These are phyloP conservation scores for Xylariaceae sp. DNA, from an alignment of 2,329 filamentous ascomycete genomes.

Conservation along the genomic window DNA sequence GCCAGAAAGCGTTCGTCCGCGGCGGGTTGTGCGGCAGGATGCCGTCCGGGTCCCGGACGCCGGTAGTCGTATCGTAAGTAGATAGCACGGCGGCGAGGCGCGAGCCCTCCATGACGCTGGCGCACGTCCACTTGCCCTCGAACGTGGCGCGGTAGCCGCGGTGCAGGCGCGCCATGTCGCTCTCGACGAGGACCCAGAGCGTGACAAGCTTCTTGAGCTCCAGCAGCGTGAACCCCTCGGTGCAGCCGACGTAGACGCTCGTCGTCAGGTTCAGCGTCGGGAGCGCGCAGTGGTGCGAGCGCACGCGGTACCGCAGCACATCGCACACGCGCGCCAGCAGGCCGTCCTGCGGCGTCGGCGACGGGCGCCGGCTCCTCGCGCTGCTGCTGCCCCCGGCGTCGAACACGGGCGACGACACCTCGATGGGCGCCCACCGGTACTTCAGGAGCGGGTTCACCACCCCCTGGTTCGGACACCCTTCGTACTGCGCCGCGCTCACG, in stretches of 20 bases:
- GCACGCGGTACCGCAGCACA: constrained; percentile 11
- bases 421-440: constrained; percentile 16
- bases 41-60: too few relatives aligned
- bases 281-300: constrained; percentile 18
- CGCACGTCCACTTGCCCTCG: neutral
- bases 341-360: too few relatives aligned
- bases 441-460: neutral
- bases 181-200: constrained; percentile 7
- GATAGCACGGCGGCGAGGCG: constrained; percentile 5
- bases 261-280: constrained; percentile 12
- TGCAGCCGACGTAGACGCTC: constrained; percentile 15
- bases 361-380: too few relatives aligned
- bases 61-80: too few relatives aligned
- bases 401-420: constrained; percentile 19
- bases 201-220: constrained; percentile 20
- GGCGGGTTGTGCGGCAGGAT: too few relatives aligned
- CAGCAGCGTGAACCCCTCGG: constrained; percentile 14
- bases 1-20: too few relatives aligned
- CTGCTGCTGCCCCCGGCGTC: too few relatives aligned
- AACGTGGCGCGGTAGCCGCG: neutral
- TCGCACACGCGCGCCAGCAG: constrained; percentile 1
- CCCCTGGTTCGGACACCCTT: neutral
- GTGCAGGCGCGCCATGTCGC: constrained; percentile 6
- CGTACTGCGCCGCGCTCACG: neutral
- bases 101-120: constrained; percentile 1